Evolutionary conservation across 2,329 filamentous ascomycete species (phyloP).

Genomic region (Allantophomopsis lycopodina): DNA sequence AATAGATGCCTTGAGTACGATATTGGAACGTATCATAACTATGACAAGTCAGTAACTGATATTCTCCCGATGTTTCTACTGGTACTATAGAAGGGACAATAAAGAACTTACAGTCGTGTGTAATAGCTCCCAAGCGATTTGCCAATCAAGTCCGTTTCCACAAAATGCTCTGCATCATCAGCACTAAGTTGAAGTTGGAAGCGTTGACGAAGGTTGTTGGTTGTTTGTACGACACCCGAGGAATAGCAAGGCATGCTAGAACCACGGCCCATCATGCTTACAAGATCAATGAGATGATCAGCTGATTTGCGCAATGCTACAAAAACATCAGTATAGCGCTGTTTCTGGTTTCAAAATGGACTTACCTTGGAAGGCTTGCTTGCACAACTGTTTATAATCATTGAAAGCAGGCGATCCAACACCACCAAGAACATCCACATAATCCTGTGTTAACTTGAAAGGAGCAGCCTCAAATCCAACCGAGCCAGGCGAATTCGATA

Average conservation of each 20-base stretch:
- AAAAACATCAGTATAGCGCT: constrained; percentile 4
- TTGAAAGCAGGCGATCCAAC: constrained; percentile 56
- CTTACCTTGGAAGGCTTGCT: constrained; percentile 68
- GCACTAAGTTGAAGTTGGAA: constrained; percentile 75
- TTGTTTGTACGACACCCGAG: constrained; percentile 58
- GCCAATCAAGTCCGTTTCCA: constrained; percentile 64
- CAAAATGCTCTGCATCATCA: constrained; percentile 69
- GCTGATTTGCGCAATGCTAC: constrained; percentile 67
- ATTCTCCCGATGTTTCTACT: neutral
- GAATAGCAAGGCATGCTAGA: constrained; percentile 78
- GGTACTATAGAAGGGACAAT: neutral
- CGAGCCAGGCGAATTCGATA: constrained; percentile 72
- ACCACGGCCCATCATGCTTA: constrained; percentile 72
- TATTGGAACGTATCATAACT: constrained; percentile 83
- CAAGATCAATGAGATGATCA: constrained; percentile 68
- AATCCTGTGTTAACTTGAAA: constrained; percentile 78
- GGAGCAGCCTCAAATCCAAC: constrained; percentile 80
- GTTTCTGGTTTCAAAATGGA: constrained; percentile 3
- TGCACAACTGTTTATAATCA: constrained; percentile 67
- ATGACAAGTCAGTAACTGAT: constrained; percentile 3
- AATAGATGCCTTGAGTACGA: constrained; percentile 79
- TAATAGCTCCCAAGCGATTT: constrained; percentile 83
- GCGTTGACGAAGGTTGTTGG: constrained; percentile 53
- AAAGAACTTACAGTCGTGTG: constrained; percentile 55
- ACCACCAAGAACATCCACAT: constrained; percentile 71